These are phyloP conservation scores for Parathielavia hyrcaniae DNA, from an alignment of 495 filamentous ascomycete genomes.

Conservation along the genomic window DNA sequence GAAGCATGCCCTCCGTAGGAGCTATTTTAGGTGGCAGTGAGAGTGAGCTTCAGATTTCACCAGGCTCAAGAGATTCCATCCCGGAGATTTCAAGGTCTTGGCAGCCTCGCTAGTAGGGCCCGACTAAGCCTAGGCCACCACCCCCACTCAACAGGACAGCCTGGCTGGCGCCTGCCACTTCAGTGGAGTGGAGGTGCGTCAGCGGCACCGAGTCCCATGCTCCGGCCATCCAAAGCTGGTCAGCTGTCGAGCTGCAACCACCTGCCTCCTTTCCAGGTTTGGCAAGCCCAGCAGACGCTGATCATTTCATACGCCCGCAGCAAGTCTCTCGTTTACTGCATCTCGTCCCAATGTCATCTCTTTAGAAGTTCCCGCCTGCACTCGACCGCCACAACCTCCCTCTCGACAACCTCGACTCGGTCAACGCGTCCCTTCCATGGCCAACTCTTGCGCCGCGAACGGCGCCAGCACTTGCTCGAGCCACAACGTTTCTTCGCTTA, in stretches of 20 bases:
- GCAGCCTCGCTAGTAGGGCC: not conserved
- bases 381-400: no score
- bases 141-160: not conserved
- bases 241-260: conserved; percentile 7
- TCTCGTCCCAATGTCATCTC: not conserved
- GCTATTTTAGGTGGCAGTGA: not conserved
- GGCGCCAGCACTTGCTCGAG: conserved; percentile 9
- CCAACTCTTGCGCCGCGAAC: conserved; percentile 2
- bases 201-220: not conserved
- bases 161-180: not conserved
- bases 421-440: not conserved
- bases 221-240: not conserved
- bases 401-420: not conserved
- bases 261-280: not conserved
- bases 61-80: not conserved
- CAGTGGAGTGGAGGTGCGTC: conserved; percentile 1
- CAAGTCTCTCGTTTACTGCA: not conserved
- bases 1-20: not conserved
- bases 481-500: conserved; percentile 12
- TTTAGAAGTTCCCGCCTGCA: not conserved
- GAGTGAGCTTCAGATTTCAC: not conserved
- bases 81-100: not conserved
- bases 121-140: no score
- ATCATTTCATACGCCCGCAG: no score
- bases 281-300: not conserved